These are phyloP conservation scores for Rhodotorula sp. DNA, from an alignment of 1,284 basidiomycete genomes.

Conservation along the genomic window DNA sequence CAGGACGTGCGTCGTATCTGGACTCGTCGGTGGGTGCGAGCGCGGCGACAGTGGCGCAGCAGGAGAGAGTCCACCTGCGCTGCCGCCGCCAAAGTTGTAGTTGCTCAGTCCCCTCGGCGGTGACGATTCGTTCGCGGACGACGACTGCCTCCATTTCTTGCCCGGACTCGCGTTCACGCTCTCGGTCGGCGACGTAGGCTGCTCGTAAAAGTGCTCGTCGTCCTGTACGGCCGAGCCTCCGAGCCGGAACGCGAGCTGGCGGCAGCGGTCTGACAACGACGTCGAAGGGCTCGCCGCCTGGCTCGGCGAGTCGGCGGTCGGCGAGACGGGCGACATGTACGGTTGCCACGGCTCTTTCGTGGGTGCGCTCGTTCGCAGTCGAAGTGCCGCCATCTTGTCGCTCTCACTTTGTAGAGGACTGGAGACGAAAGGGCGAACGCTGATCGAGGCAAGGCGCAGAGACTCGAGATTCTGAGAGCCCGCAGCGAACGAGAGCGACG, in stretches of 20 bases:
- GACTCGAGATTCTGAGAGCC: not conserved
- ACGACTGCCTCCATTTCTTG: not conserved
- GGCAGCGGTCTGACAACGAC: slow-evolving; percentile 21
- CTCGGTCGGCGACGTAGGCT: not conserved
- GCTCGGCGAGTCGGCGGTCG: not conserved
- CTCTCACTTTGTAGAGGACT: not conserved
- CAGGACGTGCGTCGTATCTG: slow-evolving; percentile 6
- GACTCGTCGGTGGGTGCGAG: slow-evolving; percentile 5
- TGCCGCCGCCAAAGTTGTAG: too few relatives aligned
- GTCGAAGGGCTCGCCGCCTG: not conserved
- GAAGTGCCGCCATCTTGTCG: slow-evolving; percentile 1
- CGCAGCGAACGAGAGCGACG: not conserved
- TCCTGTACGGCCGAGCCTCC: slow-evolving; percentile 19
- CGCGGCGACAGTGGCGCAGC: slow-evolving; percentile 15
- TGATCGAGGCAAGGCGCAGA: not conserved
- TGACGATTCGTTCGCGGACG: not conserved
- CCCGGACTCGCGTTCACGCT: not conserved
- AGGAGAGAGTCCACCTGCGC: not conserved
- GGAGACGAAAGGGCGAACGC: not conserved
- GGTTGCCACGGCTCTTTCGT: slow-evolving; percentile 3
- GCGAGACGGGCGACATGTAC: slow-evolving; percentile 3
- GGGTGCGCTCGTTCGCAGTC: not conserved
- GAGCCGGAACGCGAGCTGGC: slow-evolving; percentile 15
- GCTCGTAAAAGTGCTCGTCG: slow-evolving; percentile 8
- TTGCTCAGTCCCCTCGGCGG: not conserved